A percentile compares a stretch with the other conserved stretches of the same genome.
These are phyloP conservation scores for Candida bentonensis DNA, from an alignment of 805 yeast genomes.

Conservation along the genomic window DNA sequence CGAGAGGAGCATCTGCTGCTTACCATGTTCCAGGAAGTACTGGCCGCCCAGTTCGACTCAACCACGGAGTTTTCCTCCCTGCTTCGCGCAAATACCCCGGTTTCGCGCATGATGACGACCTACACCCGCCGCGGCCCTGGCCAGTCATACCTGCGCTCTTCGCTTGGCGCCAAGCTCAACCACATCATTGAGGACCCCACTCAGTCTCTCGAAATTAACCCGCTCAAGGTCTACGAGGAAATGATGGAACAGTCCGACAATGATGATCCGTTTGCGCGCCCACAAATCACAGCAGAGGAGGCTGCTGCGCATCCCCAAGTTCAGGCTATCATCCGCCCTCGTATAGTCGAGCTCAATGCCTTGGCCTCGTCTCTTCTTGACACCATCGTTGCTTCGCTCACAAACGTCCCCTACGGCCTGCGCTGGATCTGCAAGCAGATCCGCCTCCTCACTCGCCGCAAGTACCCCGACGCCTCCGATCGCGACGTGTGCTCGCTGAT, in stretches of 20 bases:
- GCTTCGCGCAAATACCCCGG: conserved; percentile 26
- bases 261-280: conserved; percentile 9
- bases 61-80: conserved; percentile 22
- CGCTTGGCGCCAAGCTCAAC: conserved; percentile 16
- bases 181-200: conserved; percentile 15
- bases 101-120: conserved; percentile 26
- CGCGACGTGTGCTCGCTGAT: conserved; percentile 30
- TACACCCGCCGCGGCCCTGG: conserved; percentile 28
- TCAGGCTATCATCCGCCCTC: conserved; percentile 15
- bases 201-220: conserved; percentile 21
- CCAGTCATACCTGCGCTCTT: conserved; percentile 22
- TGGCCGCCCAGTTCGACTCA: conserved; percentile 23
- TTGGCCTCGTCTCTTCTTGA: conserved; percentile 27
- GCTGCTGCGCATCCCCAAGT: conserved; percentile 20
- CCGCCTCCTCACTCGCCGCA: conserved; percentile 37
- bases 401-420: conserved; percentile 55
- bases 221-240: conserved; percentile 20
- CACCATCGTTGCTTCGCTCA: conserved; percentile 40
- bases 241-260: conserved; percentile 9
- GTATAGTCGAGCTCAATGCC: conserved; percentile 13
- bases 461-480: conserved; percentile 44
- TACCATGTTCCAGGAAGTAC: conserved; percentile 24
- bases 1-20: conserved; percentile 26
- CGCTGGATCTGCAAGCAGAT: conserved; percentile 56
- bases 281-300: conserved; percentile 17